Conservation (phyloP, 306 rosid species). For the Pterocarpus santalinus region DNA sequence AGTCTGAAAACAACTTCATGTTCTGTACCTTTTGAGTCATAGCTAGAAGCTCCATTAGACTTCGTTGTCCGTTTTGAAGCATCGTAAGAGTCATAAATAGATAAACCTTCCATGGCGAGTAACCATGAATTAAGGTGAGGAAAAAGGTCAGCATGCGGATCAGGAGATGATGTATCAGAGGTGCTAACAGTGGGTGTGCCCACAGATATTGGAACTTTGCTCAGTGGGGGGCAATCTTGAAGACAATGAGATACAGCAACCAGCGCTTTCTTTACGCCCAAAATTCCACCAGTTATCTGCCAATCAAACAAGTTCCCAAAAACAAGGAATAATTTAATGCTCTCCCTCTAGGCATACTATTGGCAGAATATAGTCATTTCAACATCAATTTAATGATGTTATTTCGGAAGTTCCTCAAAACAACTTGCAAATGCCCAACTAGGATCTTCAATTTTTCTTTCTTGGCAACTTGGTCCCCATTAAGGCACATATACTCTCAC, state of each 20-base stretch:
- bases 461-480: neutral
- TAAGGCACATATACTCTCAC: constrained; percentile 6
- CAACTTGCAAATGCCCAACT: neutral
- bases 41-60: constrained; percentile 41
- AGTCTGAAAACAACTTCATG: constrained; percentile 62
- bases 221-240: constrained; percentile 60
- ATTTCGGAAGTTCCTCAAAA: constrained; percentile 18
- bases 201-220: constrained; percentile 41
- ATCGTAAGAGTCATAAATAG: constrained; percentile 32
- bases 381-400: constrained; percentile 9
- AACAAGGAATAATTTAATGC: constrained; percentile 27
- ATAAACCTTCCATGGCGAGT: constrained; percentile 51
- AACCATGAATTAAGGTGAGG: constrained; percentile 55
- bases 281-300: constrained; percentile 60
- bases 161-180: constrained; percentile 44
- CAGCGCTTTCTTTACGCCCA: constrained; percentile 66
- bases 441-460: neutral
- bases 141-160: constrained; percentile 47
- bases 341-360: neutral
- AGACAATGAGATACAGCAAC: constrained; percentile 61
- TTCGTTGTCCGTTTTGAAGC: constrained; percentile 33
- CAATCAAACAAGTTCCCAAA: constrained; percentile 43
- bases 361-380: constrained; percentile 1
- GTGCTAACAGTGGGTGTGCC: constrained; percentile 35
- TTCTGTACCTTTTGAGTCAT: constrained; percentile 42